These are phyloP conservation scores for Curvularia verruculosa DNA, from an alignment of 2,329 filamentous ascomycete species.

Conservation along the genomic window DNA sequence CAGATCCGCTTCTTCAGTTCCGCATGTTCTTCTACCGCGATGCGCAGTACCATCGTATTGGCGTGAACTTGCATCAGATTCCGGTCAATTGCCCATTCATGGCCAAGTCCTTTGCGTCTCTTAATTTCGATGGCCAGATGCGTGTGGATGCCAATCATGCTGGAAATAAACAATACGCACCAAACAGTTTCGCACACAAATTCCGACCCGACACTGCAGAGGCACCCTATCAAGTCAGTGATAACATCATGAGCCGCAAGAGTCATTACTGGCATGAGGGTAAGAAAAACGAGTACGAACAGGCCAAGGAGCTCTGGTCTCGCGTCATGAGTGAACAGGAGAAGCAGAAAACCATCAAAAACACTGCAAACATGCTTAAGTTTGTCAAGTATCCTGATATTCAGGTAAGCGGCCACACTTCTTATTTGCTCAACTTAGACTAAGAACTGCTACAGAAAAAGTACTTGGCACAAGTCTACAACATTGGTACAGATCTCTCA, in stretches of 20 bases:
- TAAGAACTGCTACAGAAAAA: slow-evolving; percentile 45
- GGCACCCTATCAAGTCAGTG: slow-evolving; percentile 56
- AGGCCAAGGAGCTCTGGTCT: slow-evolving; percentile 57
- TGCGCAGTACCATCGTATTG: slow-evolving; percentile 60
- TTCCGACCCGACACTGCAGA: slow-evolving; percentile 60
- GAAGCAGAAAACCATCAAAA: slow-evolving; percentile 55
- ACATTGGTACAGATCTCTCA: slow-evolving; percentile 57
- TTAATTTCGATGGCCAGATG: slow-evolving; percentile 59
- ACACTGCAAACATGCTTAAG: slow-evolving; percentile 56
- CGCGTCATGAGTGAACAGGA: slow-evolving; percentile 56
- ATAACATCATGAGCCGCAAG: slow-evolving; percentile 59
- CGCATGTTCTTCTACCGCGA: slow-evolving; percentile 47
- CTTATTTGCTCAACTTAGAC: background rate
- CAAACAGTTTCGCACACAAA: slow-evolving; percentile 60
- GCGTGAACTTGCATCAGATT: slow-evolving; percentile 60
- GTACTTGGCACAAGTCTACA: slow-evolving; percentile 61
- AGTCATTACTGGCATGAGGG: slow-evolving; percentile 63
- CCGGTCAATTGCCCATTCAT: slow-evolving; percentile 57
- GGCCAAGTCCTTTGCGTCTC: slow-evolving; percentile 53
- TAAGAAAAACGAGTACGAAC: slow-evolving; percentile 59
- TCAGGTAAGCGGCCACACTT: slow-evolving; percentile 38
- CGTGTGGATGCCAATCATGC: slow-evolving; percentile 56
- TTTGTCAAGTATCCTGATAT: slow-evolving; percentile 54
- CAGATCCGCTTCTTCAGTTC: slow-evolving; percentile 30
- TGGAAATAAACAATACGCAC: slow-evolving; percentile 59